phyloP scores from a whole-genome alignment of 768 basidiomycete genomes.

The Collybia mongolica region DNA sequence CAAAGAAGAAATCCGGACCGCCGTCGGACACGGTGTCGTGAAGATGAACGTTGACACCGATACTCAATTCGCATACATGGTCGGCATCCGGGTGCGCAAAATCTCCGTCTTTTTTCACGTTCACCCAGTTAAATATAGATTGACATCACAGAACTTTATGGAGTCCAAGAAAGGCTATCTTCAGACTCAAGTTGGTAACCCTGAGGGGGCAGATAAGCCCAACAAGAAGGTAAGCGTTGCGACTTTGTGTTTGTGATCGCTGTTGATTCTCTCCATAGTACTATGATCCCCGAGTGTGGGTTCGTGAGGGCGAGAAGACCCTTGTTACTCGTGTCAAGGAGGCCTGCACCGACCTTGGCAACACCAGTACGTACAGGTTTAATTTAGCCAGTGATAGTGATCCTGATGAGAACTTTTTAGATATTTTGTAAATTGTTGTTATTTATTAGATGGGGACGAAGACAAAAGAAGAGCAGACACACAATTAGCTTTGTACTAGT shows the following conservation, averaged over 20 bases:
- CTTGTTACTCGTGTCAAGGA: conserved; percentile 84
- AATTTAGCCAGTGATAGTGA: background rate
- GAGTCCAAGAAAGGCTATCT: conserved; percentile 86
- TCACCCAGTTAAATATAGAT: background rate
- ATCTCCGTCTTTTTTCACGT: background rate
- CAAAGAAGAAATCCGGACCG: conserved; percentile 92
- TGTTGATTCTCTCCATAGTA: conserved; percentile 37
- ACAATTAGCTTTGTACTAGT: background rate
- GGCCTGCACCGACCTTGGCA: conserved; percentile 90
- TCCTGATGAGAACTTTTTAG: conserved; percentile 1
- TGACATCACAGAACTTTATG: conserved; percentile 70
- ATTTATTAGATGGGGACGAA: conserved; percentile 1
- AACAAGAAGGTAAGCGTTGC: conserved; percentile 85
- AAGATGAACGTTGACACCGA: conserved; percentile 99
- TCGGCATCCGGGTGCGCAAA: conserved; percentile 68
- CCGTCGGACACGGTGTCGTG: conserved; percentile 89
- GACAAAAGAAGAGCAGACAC: background rate
- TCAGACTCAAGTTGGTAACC: conserved; percentile 91
- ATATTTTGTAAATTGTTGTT: conserved; percentile 9
- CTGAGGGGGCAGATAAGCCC: conserved; percentile 94
- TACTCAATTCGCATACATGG: conserved; percentile 89
- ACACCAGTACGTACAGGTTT: conserved; percentile 27
- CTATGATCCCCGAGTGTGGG: conserved; percentile 98
- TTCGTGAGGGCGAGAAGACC: conserved; percentile 98
- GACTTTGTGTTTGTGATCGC: background rate